These are phyloP conservation scores for Cryptosporidium bovis DNA, from an alignment of 169 alveolate species.

Conservation along the genomic window DNA sequence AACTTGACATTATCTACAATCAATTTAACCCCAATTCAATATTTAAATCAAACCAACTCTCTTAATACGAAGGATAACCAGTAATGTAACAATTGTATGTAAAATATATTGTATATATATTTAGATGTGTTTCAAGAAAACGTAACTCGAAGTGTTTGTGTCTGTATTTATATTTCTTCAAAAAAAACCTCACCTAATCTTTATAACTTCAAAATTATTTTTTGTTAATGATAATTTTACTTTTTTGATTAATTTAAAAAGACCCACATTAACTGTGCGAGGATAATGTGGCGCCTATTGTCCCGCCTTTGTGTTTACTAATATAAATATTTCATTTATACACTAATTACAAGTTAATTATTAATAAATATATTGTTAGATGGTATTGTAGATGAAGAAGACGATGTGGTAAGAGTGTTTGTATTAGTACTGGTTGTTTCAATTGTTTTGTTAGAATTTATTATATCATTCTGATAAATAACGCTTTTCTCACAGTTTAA, in stretches of 20 bases:
- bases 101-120: no score
- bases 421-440: background rate
- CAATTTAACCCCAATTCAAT: no score
- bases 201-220: background rate
- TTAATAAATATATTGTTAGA: conserved; percentile 32
- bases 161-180: no score
- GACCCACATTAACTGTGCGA: conserved; percentile 53
- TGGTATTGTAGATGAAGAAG: conserved; percentile 62
- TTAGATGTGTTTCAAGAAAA: no score
- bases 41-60: no score
- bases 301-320: conserved; percentile 53
- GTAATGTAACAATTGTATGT: no score
- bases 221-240: background rate
- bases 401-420: conserved; percentile 16
- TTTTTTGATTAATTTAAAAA: conserved; percentile 37
- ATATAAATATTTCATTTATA: conserved; percentile 7
- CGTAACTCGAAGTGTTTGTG: no score
- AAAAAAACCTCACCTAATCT: background rate
- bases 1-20: conserved; percentile 18
- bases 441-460: background rate
- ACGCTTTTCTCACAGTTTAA: background rate
- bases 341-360: background rate
- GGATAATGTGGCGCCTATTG: conserved; percentile 17
- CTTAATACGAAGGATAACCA: no score
- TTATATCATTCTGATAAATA: background rate